Base-by-base conservation (phyloP, 352 stramenopile species). In the Globisporangium cederbergense region DNA sequence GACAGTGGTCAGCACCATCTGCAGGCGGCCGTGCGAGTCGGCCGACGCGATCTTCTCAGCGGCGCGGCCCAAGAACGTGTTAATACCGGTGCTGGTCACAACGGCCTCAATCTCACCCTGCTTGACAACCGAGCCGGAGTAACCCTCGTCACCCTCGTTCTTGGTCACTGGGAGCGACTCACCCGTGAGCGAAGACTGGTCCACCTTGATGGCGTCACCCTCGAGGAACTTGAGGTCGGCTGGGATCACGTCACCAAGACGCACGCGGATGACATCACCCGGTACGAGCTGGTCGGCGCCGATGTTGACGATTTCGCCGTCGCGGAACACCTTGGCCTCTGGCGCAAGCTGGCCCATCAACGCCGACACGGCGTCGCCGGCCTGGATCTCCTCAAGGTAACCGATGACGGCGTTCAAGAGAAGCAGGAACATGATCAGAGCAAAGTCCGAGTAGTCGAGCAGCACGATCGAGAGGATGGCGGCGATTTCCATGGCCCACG, bases 161-260 rank as follows among this genome's bases (percentile, higher is more conserved):
- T 93, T 93, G 43, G 89, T 93, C 63, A 98, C 94, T 36, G 94
- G 91, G 42, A 98, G 77, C 47, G 93, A 97, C 75, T 98, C 95
- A 58, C 95, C 95, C 50, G 95, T 98, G 16, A 98, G 77, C 38
- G 91, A 96, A 47, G 94, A 93, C 75, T 98, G 89, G 63, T 97
- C 87, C 25, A 96, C 89, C 63, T 96, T 90, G 59, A 98, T 60
- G 20, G 73, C 43, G 40, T 95, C 83, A 18, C 86, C 86, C 52
- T 92, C 81, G 30, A 95, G 76, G 72, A 92, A 88, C 76, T 91
- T 89, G 54, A 95, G 59, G 72, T 98, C 95, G 18, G 92, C 92
- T 8, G 96, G 96, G 58, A 98, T 88, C 45, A 96, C 89, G 62
- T 98, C 91, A 58, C 96, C 95, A 6, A 96, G 64, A 85, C 81